A percentile compares a stretch with the other conserved stretches of the same genome.
phyloP scores from a whole-genome alignment of 176 grass and related monocot genomes.

The Bonia amplexicaulis region DNA sequence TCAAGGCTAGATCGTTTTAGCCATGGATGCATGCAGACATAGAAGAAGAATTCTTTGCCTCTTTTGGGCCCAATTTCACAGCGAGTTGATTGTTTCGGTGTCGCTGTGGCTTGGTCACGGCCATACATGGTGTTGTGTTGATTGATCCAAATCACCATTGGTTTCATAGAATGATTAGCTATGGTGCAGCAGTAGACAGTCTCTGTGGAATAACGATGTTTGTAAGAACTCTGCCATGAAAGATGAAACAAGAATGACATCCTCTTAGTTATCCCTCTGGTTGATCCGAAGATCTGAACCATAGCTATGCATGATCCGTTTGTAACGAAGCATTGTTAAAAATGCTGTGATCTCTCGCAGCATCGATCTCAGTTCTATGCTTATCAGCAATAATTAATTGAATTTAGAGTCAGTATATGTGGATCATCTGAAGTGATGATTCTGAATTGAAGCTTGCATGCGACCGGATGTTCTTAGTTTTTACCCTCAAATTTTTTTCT shows the following conservation, averaged over 20 bases:
- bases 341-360: neutral
- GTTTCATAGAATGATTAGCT: neutral
- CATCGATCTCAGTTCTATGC: neutral
- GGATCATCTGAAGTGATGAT: neutral
- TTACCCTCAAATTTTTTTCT: neutral
- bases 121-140: neutral
- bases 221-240: neutral
- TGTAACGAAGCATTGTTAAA: neutral
- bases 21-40: neutral
- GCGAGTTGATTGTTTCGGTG: neutral
- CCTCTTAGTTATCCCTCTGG: neutral
- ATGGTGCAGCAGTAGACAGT: neutral
- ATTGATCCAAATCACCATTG: neutral
- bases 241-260: neutral
- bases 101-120: neutral
- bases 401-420: neutral
- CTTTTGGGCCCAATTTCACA: neutral
- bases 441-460: neutral
- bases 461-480: neutral
- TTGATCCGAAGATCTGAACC: neutral
- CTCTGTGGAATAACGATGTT: neutral
- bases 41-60: neutral
- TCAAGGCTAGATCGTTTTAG: neutral
- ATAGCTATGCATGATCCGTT: neutral
- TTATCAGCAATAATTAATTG: neutral